Evolutionary conservation across 495 filamentous ascomycete species (phyloP), one percentile per base, ranked within the genome.

Genomic region (Annulohypoxylon nitens): DNA sequence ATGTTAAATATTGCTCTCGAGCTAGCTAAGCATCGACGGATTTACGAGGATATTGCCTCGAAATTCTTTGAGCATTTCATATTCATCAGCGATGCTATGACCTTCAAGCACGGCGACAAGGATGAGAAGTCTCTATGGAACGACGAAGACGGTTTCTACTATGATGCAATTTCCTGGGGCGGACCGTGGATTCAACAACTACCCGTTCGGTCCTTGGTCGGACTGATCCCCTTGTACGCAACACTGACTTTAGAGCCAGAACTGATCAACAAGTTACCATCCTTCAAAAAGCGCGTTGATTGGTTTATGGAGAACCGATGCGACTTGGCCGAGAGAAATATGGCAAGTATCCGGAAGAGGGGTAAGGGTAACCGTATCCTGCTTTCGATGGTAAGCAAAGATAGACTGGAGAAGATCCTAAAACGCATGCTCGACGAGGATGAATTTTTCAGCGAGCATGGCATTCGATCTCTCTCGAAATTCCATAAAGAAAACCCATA

Each of bases 21-120:
- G 81, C 84, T 98, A 64, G 94, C 95, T 23, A 98, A 97, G 82
- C 94, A 97, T 78, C 90, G 95, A 11, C 89, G 95, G n/a, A 97
- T 91, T 50, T 98, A 98, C 78, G 95, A 98, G 84, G 95, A 98
- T 71, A 97, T 98, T 83, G 95, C 95, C 1, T 95, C 93, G 54
- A 98, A 98, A 79, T 98, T 98, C 86, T 98, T 98, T 76, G 95
- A 98, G 81, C 95, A 98, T 78, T 98, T 98, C 81, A 91, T 98
- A 71, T 90, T 97, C 75, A 98, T 98, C 78, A 96, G 93, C 79
- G 95, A 98, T 84, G 95, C 95, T 34, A 97, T 98, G 95, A 97
- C 95, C 3, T 97, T 92, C 82, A 89, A 92, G 18, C 86, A 88
- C 62, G 93, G 91, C 5, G 89, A 88, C 48, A 90, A 93, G 78